A percentile compares a stretch with the other conserved stretches of the same genome.
phyloP scores from a whole-genome alignment of 208 protist genomes.

The Trypanosoma rangeli region DNA sequence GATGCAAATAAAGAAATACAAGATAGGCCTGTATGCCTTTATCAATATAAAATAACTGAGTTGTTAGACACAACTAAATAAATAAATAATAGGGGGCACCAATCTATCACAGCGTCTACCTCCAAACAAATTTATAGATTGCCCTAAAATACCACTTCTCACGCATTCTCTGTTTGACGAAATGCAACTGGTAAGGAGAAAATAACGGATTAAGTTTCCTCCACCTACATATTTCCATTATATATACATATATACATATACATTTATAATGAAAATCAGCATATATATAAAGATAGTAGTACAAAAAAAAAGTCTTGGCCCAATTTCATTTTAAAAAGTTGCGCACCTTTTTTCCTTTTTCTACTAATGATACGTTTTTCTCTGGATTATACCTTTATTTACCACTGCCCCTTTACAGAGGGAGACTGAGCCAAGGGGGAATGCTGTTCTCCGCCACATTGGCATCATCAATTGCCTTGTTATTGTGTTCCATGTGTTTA shows the following conservation, averaged over 20 bases:
- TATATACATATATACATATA: conserved; percentile 1
- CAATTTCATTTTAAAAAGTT: conserved; percentile 11
- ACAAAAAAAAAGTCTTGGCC: conserved; percentile 20
- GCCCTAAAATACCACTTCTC: no score
- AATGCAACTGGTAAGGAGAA: background rate
- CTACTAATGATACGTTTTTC: background rate
- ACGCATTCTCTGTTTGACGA: background rate
- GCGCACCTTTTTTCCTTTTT: background rate
- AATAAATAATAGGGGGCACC: background rate
- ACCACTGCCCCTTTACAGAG: background rate
- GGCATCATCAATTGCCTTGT: background rate
- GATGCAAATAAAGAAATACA: conserved; percentile 1
- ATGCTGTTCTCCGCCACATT: no score
- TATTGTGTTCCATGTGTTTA: background rate
- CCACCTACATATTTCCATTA: background rate
- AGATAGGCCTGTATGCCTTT: background rate
- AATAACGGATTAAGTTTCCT: background rate
- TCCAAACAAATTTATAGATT: no score
- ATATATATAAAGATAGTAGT: conserved; percentile 14
- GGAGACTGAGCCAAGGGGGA: background rate
- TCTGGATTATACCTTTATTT: background rate
- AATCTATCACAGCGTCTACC: no score
- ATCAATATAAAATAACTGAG: conserved; percentile 3
- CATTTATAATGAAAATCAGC: conserved; percentile 19
- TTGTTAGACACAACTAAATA: conserved; percentile 11